Conservation (phyloP, 345 rosid species). For the Citrus glauca region DNA sequence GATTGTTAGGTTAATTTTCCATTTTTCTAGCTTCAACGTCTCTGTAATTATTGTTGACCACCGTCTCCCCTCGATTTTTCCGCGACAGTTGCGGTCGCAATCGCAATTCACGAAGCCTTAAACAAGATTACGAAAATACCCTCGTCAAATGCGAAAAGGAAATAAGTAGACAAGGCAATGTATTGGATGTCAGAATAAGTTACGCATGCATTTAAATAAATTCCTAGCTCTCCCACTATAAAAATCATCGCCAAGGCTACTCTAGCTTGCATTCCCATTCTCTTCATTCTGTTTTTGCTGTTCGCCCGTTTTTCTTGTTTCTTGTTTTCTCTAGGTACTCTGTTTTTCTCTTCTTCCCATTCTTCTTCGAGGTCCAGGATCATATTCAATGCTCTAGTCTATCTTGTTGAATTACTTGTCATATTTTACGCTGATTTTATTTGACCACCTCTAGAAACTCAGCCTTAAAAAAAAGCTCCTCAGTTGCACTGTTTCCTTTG, state of each 20-base stretch:
- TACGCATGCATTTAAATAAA: neutral
- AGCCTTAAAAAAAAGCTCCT: neutral
- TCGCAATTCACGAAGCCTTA: too few relatives aligned
- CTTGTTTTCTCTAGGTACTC: neutral
- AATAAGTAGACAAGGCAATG: too few relatives aligned
- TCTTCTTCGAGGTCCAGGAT: neutral
- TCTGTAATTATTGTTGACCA: neutral
- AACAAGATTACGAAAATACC: neutral
- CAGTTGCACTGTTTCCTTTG: neutral
- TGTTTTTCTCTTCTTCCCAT: neutral
- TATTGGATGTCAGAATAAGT: too few relatives aligned
- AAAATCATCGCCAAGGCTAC: neutral
- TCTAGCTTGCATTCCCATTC: neutral
- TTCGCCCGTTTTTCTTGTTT: too few relatives aligned
- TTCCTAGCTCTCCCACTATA: neutral
- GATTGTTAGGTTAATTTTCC: neutral
- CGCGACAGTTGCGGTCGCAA: too few relatives aligned
- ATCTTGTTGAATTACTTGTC: neutral
- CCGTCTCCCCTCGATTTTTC: neutral
- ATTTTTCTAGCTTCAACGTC: neutral
- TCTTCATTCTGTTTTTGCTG: neutral
- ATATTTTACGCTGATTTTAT: neutral
- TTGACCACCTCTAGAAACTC: neutral
- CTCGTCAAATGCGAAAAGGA: neutral
- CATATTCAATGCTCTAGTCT: neutral